Percentiles rank a stretch among this genome's conserved stretches.
Evolutionary conservation across 192 early-diverging fungal species (phyloP).

Genomic region (Haplosporangium gracile): DNA sequence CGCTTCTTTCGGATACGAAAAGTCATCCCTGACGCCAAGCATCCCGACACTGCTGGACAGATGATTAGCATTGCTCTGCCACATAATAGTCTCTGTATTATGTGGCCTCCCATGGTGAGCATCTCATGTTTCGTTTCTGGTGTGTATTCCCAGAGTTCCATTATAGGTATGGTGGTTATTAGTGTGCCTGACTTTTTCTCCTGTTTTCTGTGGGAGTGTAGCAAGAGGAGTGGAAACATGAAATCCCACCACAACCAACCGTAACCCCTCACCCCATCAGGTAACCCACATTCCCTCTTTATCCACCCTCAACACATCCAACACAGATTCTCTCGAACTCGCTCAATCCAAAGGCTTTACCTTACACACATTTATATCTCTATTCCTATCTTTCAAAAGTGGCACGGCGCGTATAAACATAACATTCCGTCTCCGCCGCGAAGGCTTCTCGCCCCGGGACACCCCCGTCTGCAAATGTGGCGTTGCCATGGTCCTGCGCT

Average conservation of each 20-base stretch:
- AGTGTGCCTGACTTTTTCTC: not conserved
- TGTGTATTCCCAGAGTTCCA: not conserved
- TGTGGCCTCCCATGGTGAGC: conserved; percentile 59
- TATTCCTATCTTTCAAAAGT: conserved; percentile 3
- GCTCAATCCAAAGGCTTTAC: no score
- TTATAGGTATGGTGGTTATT: not conserved
- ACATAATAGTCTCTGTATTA: conserved; percentile 60
- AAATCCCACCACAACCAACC: conserved; percentile 42
- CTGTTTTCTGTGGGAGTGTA: not conserved
- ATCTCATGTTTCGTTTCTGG: not conserved
- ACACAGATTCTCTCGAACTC: not conserved
- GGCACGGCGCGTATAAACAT: conserved; percentile 57
- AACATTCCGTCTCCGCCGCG: conserved; percentile 52
- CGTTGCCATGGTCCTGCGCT: conserved; percentile 48
- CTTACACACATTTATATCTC: not conserved
- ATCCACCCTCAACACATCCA: not conserved
- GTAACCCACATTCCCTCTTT: not conserved
- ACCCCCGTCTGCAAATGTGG: conserved; percentile 59
- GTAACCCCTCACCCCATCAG: conserved; percentile 55
- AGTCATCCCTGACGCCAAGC: conserved; percentile 43
- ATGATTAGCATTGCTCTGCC: conserved; percentile 56
- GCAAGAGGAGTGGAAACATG: conserved; percentile 61
- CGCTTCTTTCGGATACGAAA: conserved; percentile 59
- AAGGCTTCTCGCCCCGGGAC: conserved; percentile 49
- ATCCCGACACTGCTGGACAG: conserved; percentile 43